These are phyloP conservation scores for Bolboschoenus planiculmis DNA, from an alignment of 176 grass and related monocot genomes.

Conservation along the genomic window DNA sequence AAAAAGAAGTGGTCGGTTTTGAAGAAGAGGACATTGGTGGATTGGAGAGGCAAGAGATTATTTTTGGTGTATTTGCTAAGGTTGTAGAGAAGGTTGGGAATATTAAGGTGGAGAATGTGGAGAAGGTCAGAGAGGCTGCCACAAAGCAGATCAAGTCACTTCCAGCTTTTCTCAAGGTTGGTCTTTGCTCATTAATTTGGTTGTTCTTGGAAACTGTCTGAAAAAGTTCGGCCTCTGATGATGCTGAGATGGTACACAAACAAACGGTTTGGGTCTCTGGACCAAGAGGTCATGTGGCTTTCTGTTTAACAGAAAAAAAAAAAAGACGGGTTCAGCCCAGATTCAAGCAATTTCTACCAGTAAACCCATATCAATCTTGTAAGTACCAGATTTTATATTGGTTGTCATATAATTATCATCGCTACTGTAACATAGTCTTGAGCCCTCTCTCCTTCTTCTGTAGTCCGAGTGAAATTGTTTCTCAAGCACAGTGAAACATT, in stretches of 20 bases:
- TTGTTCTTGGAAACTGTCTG: background rate
- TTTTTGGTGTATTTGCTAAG: constrained; percentile 76
- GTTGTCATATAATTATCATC: background rate
- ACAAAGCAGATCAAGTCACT: constrained; percentile 80
- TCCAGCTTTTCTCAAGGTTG: constrained; percentile 87
- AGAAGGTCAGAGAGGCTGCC: constrained; percentile 61
- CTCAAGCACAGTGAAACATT: background rate
- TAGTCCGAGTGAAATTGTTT: constrained; percentile 4
- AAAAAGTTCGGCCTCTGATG: background rate
- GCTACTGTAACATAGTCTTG: background rate
- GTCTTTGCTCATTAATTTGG: background rate
- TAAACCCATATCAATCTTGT: background rate
- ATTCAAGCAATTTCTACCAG: background rate
- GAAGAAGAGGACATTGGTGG: constrained; percentile 65
- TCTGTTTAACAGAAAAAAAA: background rate
- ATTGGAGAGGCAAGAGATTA: constrained; percentile 78
- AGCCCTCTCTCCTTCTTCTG: background rate
- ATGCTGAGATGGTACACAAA: background rate
- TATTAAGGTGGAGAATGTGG: constrained; percentile 39
- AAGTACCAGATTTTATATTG: background rate
- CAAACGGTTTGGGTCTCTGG: background rate
- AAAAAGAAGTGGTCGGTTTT: constrained; percentile 49
- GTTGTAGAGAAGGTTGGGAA: constrained; percentile 47
- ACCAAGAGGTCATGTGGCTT: background rate
- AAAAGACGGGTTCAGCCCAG: background rate